Conservation (phyloP, 2,329 filamentous ascomycete species). For the Clarireedia sp. region DNA sequence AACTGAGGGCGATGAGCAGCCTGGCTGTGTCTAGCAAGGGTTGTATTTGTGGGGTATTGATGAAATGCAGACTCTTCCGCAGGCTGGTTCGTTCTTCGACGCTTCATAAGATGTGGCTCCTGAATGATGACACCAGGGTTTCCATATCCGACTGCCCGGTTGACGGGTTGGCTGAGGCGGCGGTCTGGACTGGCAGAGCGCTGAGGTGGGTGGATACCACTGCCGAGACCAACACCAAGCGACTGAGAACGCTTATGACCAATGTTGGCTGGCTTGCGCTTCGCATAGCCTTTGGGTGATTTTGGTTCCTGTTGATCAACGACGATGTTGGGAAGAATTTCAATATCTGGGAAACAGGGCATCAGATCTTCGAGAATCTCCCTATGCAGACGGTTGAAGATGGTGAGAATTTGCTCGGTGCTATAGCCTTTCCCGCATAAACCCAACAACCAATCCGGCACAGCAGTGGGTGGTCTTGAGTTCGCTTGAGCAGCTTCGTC, state of each 20-base stretch:
- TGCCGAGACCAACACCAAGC: constrained; percentile 16
- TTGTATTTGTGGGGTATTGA: neutral
- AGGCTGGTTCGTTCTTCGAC: constrained; percentile 16
- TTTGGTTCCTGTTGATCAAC: constrained; percentile 24
- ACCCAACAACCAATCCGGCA: constrained; percentile 28
- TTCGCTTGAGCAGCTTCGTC: constrained; percentile 12
- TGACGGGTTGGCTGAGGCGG: constrained; percentile 17
- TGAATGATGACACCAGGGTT: constrained; percentile 7
- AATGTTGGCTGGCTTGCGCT: constrained; percentile 13
- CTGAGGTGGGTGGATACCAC: neutral
- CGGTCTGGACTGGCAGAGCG: constrained; percentile 13
- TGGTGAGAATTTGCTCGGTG: constrained; percentile 29
- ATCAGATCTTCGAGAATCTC: constrained; percentile 30
- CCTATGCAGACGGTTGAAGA: constrained; percentile 31
- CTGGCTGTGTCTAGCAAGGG: neutral
- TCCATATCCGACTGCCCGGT: neutral
- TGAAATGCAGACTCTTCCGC: neutral
- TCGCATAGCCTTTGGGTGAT: constrained; percentile 25
- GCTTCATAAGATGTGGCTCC: constrained; percentile 16
- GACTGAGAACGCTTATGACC: constrained; percentile 29
- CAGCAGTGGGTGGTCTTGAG: constrained; percentile 25
- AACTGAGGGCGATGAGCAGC: neutral
- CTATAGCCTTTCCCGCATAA: constrained; percentile 29
- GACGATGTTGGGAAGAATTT: constrained; percentile 32
- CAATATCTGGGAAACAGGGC: constrained; percentile 33